phyloP scores from a whole-genome alignment of 2,329 filamentous ascomycete species.

The Rachicladosporium sp. region DNA sequence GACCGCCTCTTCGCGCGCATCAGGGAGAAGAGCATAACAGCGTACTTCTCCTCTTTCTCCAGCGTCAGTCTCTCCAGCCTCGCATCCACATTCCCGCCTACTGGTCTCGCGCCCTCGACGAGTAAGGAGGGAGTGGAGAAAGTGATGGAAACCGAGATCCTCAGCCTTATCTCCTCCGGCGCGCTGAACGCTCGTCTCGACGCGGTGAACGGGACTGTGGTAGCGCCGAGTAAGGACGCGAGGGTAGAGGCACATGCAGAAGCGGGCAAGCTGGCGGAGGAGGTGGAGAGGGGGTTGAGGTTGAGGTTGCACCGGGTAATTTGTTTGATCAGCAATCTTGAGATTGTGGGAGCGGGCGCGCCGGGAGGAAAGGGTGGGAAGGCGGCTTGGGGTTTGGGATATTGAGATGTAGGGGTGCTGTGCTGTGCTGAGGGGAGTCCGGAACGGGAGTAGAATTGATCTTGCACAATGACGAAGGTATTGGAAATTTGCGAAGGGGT shows the following conservation, averaged over 20 bases:
- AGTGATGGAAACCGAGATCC: conserved; percentile 62
- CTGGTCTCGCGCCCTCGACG: conserved; percentile 27
- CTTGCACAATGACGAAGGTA: too few species aligned
- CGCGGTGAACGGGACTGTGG: conserved; percentile 65
- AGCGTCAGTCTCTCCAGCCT: conserved; percentile 72
- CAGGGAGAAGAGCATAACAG: conserved; percentile 80
- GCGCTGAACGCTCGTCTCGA: conserved; percentile 71
- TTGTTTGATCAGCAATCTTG: conserved; percentile 61
- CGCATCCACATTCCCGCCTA: conserved; percentile 59
- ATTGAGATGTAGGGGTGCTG: too few species aligned
- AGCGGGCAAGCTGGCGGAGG: conserved; percentile 53
- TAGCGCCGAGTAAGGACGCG: conserved; percentile 55
- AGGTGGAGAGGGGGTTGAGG: conserved; percentile 63
- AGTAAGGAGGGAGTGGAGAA: conserved; percentile 21
- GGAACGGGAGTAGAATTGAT: too few species aligned
- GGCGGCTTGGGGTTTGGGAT: too few species aligned
- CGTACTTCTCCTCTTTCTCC: conserved; percentile 86
- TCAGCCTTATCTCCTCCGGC: conserved; percentile 61
- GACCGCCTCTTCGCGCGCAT: conserved; percentile 58
- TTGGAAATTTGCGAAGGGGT: too few species aligned
- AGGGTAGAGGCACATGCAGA: conserved; percentile 58
- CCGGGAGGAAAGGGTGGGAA: too few species aligned
- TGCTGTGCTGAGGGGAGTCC: too few species aligned
- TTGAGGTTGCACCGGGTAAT: conserved; percentile 69
- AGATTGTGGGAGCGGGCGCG: conserved; percentile 25